These are phyloP conservation scores for Scytalidium lignicola DNA, from an alignment of 2,329 filamentous ascomycete genomes.

Conservation along the genomic window DNA sequence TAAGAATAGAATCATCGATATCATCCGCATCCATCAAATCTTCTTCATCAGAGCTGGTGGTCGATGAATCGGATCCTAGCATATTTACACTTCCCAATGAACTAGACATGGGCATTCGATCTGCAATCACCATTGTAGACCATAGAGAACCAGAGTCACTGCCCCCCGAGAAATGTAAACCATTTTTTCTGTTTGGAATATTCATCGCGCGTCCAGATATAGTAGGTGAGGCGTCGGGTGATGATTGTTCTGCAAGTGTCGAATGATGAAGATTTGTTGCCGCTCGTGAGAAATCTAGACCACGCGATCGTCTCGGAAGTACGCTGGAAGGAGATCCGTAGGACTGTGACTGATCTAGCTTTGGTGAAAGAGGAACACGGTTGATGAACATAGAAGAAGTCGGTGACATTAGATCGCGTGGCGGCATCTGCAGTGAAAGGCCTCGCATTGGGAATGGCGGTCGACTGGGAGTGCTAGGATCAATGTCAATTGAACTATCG, in stretches of 20 bases:
- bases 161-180: conserved; percentile 41
- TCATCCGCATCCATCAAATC: conserved; percentile 67
- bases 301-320: conserved; percentile 80
- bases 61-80: conserved; percentile 75
- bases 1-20: conserved; percentile 72
- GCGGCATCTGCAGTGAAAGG: conserved; percentile 67
- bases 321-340: conserved; percentile 87
- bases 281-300: conserved; percentile 87
- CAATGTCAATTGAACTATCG: conserved; percentile 28
- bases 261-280: conserved; percentile 95
- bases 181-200: conserved; percentile 49
- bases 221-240: conserved; percentile 85
- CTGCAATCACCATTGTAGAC: conserved; percentile 64
- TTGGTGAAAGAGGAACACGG: conserved; percentile 71
- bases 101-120: conserved; percentile 69
- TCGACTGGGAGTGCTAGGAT: conserved; percentile 69
- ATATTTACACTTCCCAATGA: conserved; percentile 52
- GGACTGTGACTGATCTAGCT: conserved; percentile 76
- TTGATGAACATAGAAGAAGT: conserved; percentile 45
- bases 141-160: conserved; percentile 62
- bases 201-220: conserved; percentile 67
- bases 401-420: conserved; percentile 38
- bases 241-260: conserved; percentile 81
- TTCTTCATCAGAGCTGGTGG: conserved; percentile 64
- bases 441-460: conserved; percentile 57